These are phyloP conservation scores for Talaromyces atroroseus DNA, from an alignment of 2,329 filamentous ascomycete genomes.

Conservation along the genomic window DNA sequence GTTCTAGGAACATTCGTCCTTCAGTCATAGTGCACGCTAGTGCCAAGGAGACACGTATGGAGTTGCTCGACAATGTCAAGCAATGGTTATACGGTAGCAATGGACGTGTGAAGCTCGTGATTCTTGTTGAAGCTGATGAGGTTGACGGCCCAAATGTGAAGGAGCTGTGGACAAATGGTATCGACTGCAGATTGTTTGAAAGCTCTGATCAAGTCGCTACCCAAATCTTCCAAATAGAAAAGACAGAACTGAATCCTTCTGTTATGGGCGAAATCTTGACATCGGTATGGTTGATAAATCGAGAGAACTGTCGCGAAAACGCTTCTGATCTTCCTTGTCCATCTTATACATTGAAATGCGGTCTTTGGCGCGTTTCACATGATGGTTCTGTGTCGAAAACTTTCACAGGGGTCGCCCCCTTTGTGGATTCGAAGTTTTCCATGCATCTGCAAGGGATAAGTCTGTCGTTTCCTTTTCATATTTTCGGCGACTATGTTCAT, in stretches of 20 bases:
- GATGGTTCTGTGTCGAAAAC: background rate
- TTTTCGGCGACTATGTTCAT: background rate
- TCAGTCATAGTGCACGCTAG: background rate
- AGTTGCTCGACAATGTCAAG: constrained; percentile 2
- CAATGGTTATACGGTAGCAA: constrained; percentile 1
- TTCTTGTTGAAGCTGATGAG: background rate
- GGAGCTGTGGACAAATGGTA: background rate
- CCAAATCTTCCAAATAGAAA: background rate
- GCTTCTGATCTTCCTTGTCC: background rate
- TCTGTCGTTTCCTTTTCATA: background rate
- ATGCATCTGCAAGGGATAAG: background rate
- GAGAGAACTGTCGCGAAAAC: background rate
- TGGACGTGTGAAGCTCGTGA: background rate
- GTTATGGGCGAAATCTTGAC: background rate
- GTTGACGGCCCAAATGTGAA: background rate
- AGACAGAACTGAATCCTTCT: background rate
- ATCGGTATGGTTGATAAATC: background rate
- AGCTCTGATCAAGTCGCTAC: background rate
- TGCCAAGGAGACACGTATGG: background rate
- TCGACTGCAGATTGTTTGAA: background rate
- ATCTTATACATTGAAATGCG: background rate
- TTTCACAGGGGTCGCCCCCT: background rate
- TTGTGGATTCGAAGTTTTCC: background rate
- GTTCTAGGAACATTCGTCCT: background rate
- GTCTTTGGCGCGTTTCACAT: background rate